Conservation (phyloP, 441 rosid species). For the Melastoma candidum region DNA sequence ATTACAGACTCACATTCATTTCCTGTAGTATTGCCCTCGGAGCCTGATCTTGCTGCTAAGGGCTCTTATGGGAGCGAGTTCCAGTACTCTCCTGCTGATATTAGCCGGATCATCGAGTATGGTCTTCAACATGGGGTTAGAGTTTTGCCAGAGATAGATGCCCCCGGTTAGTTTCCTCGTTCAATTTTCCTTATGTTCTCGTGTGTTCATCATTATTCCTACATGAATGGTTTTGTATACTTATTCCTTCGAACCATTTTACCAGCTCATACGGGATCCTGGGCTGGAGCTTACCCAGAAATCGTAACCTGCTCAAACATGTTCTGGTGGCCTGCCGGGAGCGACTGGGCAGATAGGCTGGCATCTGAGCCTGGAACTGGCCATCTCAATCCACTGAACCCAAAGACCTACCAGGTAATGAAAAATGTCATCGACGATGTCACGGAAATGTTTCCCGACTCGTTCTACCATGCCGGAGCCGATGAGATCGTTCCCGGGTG, state of each 20-base stretch:
- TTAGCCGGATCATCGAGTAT: constrained; percentile 38
- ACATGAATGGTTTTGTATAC: too few relatives aligned
- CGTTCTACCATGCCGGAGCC: constrained; percentile 62
- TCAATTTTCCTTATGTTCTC: too few relatives aligned
- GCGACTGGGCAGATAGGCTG: constrained; percentile 46
- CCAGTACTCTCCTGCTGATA: constrained; percentile 58
- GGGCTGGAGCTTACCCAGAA: constrained; percentile 81
- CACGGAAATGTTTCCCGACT: constrained; percentile 45
- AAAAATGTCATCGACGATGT: constrained; percentile 45
- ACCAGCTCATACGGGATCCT: constrained; percentile 75
- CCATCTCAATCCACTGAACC: constrained; percentile 67
- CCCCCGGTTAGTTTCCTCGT: constrained; percentile 50
- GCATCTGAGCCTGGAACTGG: constrained; percentile 88
- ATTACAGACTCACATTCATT: constrained; percentile 81
- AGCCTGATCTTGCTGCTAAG: constrained; percentile 59
- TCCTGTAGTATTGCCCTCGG: constrained; percentile 63
- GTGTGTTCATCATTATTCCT: too few relatives aligned
- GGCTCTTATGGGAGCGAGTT: constrained; percentile 62
- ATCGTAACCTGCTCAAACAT: constrained; percentile 67
- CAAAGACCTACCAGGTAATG: constrained; percentile 57
- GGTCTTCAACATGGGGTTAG: constrained; percentile 76
- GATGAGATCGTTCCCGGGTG: constrained; percentile 72
- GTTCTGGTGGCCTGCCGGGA: constrained; percentile 80
- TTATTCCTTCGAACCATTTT: neutral
- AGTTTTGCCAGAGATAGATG: constrained; percentile 69